Percentiles rank a stretch among this genome's conserved stretches.
Conservation (phyloP, 805 yeast genomes). For the Pichia deserticola region DNA sequence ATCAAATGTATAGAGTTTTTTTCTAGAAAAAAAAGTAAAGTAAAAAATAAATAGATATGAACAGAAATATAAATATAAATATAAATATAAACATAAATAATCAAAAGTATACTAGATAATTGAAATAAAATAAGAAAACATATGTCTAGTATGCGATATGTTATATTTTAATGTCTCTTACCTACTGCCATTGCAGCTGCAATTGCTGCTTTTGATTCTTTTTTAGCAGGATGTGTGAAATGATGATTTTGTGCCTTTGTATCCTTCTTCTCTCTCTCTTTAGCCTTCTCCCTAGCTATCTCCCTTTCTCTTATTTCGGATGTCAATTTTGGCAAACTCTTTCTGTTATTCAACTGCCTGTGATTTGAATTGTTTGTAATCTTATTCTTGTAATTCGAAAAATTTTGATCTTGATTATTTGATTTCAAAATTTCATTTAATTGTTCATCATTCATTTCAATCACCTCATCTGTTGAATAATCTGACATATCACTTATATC, state of each 20-base stretch:
- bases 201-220: conserved; percentile 2
- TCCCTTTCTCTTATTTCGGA: not conserved
- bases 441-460: not conserved
- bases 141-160: no score
- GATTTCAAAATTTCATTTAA: not conserved
- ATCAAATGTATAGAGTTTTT: no score
- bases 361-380: not conserved
- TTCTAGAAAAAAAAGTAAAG: no score
- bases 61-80: no score
- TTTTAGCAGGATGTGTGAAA: not conserved
- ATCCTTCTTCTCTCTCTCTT: not conserved
- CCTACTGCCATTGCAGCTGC: conserved; percentile 8
- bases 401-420: not conserved
- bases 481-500: not conserved
- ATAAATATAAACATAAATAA: no score
- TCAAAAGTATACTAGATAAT: no score
- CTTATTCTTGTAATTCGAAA: no score
- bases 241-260: not conserved
- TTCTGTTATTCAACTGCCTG: not conserved
- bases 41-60: no score
- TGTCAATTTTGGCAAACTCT: not conserved
- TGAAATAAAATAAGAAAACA: no score
- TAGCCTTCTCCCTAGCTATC: not conserved
- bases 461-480: not conserved
- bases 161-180: not conserved